Evolutionary conservation across 148 eudicot species (phyloP).

Genomic region (Gaultheria prostrata): DNA sequence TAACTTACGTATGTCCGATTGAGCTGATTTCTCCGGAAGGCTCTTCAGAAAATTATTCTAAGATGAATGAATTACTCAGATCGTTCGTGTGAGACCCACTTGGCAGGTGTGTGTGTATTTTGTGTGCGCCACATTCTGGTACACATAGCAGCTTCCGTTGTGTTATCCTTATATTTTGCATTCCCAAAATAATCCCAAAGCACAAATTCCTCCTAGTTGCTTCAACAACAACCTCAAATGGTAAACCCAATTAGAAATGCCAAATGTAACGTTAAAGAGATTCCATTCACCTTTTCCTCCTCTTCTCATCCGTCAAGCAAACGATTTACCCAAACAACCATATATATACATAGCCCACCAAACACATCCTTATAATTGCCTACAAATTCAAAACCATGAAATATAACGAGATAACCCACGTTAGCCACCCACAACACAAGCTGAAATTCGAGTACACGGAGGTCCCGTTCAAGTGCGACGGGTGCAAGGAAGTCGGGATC

Average conservation of each 20-base stretch:
- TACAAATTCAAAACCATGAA: constrained; percentile 39
- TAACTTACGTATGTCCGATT: too few species aligned
- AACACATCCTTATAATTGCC: not conserved
- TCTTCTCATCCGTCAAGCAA: constrained; percentile 10
- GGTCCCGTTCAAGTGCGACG: constrained; percentile 82
- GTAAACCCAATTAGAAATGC: constrained; percentile 7
- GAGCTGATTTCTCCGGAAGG: too few species aligned
- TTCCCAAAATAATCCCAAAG: not conserved
- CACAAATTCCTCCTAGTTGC: constrained; percentile 25
- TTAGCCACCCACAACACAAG: constrained; percentile 82
- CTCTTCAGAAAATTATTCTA: too few species aligned
- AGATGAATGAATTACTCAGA: too few species aligned
- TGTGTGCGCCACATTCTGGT: too few species aligned
- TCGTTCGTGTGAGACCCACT: too few species aligned
- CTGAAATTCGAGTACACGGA: constrained; percentile 65
- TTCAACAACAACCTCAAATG: constrained; percentile 23
- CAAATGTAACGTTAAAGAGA: constrained; percentile 3
- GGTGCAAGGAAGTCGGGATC: constrained; percentile 83
- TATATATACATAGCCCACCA: not conserved
- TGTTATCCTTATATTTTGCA: too few species aligned
- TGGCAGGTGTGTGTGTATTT: too few species aligned
- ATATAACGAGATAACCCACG: constrained; percentile 70
- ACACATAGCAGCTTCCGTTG: too few species aligned
- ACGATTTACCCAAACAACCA: not conserved
- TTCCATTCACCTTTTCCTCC: constrained; percentile 6